These are phyloP conservation scores for Cercospora beticola DNA, from an alignment of 2,329 filamentous ascomycete genomes.

Conservation along the genomic window DNA sequence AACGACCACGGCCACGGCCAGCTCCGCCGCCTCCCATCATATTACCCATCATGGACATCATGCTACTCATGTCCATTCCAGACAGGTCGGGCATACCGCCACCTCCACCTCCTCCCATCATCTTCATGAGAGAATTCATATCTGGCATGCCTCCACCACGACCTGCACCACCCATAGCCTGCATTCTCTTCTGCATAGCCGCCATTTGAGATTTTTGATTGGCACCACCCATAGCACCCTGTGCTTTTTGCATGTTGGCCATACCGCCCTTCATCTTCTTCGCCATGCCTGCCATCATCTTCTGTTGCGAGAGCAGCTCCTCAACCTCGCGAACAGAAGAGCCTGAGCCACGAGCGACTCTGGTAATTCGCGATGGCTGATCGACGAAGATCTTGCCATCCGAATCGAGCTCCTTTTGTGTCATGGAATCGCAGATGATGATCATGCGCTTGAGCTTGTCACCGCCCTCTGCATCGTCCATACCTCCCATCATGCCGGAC, in stretches of 20 bases:
- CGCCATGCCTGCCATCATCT: slow-evolving; percentile 98
- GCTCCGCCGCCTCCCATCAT: slow-evolving; percentile 50
- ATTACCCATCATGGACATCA: slow-evolving; percentile 74
- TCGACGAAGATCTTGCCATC: slow-evolving; percentile 94
- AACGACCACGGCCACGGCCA: slow-evolving; percentile 16
- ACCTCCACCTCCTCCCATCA: slow-evolving; percentile 65
- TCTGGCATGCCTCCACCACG: slow-evolving; percentile 70
- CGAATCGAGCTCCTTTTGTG: slow-evolving; percentile 87
- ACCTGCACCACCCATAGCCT: slow-evolving; percentile 79
- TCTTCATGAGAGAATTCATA: slow-evolving; percentile 85
- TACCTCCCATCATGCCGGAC: slow-evolving; percentile 87
- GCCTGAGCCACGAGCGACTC: slow-evolving; percentile 84
- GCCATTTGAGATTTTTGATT: slow-evolving; percentile 93
- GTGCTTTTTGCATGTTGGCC: slow-evolving; percentile 94
- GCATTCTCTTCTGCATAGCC: slow-evolving; percentile 93
- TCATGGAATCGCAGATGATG: slow-evolving; percentile 99
- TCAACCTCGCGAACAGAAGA: slow-evolving; percentile 92
- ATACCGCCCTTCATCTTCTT: slow-evolving; percentile 98
- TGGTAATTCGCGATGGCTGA: slow-evolving; percentile 87
- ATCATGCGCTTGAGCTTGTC: slow-evolving; percentile 96
- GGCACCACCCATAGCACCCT: slow-evolving; percentile 83
- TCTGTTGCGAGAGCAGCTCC: slow-evolving; percentile 93
- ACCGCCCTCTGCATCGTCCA: slow-evolving; percentile 96
- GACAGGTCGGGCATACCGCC: slow-evolving; percentile 62
- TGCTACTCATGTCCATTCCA: slow-evolving; percentile 65